Percentiles rank a stretch among this genome's conserved stretches.
phyloP scores from a whole-genome alignment of 768 basidiomycete species.

The Hygrophorus russula region DNA sequence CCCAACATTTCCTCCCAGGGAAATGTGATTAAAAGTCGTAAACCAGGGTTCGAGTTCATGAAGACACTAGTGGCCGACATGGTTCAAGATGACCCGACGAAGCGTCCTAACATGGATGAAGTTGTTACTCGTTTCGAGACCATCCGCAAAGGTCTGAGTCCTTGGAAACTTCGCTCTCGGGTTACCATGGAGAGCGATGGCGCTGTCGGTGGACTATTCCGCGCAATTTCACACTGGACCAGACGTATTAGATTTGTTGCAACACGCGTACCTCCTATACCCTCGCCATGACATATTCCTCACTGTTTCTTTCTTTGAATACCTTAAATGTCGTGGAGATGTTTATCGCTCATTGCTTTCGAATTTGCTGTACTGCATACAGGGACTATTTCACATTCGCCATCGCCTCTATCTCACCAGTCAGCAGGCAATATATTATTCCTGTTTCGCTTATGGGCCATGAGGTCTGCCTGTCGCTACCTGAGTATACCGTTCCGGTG shows the following conservation, averaged over 20 bases:
- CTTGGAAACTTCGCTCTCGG: conserved; percentile 4
- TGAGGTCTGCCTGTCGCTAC: no score
- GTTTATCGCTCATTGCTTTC: no score
- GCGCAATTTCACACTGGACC: conserved; percentile 1
- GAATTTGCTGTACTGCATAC: no score
- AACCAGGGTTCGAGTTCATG: conserved; percentile 10
- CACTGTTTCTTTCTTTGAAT: no score
- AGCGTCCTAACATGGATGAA: conserved; percentile 27
- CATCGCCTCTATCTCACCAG: no score
- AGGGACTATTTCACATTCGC: no score
- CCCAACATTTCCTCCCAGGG: neutral
- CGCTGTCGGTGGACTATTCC: conserved; percentile 1
- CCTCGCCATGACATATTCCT: neutral
- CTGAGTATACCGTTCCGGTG: no score
- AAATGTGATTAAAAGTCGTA: conserved; percentile 7
- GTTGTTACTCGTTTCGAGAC: conserved; percentile 20
- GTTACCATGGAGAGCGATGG: conserved; percentile 2
- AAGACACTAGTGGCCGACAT: conserved; percentile 20
- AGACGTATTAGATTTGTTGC: conserved; percentile 3
- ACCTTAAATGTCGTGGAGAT: no score
- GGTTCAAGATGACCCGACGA: conserved; percentile 22
- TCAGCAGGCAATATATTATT: no score
- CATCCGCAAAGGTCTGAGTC: conserved; percentile 5
- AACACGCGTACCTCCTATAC: conserved; percentile 1
- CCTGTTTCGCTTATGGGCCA: no score